These are phyloP conservation scores for Alternaria rosae DNA, from an alignment of 2,329 filamentous ascomycete genomes.

Conservation along the genomic window DNA sequence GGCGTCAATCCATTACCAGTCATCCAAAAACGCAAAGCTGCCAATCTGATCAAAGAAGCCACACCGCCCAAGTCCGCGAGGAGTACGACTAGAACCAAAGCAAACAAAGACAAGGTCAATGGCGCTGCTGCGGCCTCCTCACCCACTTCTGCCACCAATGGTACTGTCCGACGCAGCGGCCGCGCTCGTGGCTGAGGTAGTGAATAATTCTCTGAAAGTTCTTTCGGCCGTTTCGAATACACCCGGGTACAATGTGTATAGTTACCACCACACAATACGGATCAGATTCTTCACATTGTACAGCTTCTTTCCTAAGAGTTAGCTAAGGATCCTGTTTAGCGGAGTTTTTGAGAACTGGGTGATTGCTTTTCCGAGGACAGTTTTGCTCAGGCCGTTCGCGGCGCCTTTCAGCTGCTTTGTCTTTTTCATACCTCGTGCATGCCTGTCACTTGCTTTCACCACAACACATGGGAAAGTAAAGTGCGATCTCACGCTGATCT, in stretches of 20 bases:
- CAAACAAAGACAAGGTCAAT: conserved; percentile 20
- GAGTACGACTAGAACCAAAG: conserved; percentile 23
- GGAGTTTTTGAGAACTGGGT: conserved; percentile 4
- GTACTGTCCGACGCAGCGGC: conserved; percentile 29
- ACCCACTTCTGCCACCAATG: conserved; percentile 26
- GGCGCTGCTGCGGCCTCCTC: conserved; percentile 12
- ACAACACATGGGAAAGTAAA: background rate
- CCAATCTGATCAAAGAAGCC: conserved; percentile 18
- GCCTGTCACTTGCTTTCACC: background rate
- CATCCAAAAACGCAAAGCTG: conserved; percentile 26
- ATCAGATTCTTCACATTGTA: conserved; percentile 1
- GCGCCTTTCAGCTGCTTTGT: background rate
- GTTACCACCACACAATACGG: background rate
- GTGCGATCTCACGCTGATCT: background rate
- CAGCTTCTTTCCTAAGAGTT: background rate
- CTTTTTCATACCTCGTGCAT: background rate
- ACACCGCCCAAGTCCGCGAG: conserved; percentile 29
- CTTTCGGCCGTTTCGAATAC: background rate
- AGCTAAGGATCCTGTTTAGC: conserved; percentile 1
- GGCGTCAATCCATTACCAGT: conserved; percentile 22
- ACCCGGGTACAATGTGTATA: background rate
- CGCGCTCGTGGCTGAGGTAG: conserved; percentile 22
- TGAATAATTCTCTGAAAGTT: background rate
- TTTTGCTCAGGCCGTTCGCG: background rate
- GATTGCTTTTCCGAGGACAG: background rate